These are phyloP conservation scores for Trametes maxima DNA, from an alignment of 768 basidiomycete genomes.

Conservation along the genomic window DNA sequence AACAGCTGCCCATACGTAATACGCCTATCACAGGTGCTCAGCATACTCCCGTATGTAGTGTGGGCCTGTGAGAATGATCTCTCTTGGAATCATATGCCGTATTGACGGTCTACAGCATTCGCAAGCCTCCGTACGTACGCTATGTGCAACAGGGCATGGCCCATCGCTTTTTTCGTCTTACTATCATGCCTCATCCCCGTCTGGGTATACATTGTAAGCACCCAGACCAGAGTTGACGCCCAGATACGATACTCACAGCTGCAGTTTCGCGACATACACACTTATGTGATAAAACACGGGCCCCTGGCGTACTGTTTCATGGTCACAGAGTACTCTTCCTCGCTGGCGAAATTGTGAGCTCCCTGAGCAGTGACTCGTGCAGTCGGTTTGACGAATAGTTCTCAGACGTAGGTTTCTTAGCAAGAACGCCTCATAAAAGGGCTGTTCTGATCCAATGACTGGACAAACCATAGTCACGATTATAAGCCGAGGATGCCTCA, in stretches of 20 bases:
- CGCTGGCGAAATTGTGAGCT: background rate
- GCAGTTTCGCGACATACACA: constrained; percentile 7
- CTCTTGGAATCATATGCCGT: background rate
- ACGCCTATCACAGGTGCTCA: constrained; percentile 5
- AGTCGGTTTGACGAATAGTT: background rate
- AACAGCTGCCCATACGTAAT: background rate
- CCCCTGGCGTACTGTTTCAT: background rate
- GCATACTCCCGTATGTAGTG: constrained; percentile 5
- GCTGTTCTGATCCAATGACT: background rate
- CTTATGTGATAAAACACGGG: background rate
- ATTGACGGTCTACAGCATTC: background rate
- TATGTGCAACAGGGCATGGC: constrained; percentile 3
- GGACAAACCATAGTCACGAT: background rate
- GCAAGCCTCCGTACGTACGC: constrained; percentile 12
- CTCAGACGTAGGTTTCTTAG: background rate
- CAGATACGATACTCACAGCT: background rate
- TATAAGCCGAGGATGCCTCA: background rate
- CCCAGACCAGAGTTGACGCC: background rate
- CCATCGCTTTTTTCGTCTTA: background rate
- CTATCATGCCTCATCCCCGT: constrained; percentile 1
- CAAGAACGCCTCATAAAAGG: background rate
- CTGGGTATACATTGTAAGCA: constrained; percentile 10
- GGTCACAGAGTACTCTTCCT: background rate
- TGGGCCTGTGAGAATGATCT: constrained; percentile 2
- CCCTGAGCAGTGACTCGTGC: background rate